Conservation (phyloP, 2,329 filamentous ascomycete genomes). For the Aspergillus sp. region DNA sequence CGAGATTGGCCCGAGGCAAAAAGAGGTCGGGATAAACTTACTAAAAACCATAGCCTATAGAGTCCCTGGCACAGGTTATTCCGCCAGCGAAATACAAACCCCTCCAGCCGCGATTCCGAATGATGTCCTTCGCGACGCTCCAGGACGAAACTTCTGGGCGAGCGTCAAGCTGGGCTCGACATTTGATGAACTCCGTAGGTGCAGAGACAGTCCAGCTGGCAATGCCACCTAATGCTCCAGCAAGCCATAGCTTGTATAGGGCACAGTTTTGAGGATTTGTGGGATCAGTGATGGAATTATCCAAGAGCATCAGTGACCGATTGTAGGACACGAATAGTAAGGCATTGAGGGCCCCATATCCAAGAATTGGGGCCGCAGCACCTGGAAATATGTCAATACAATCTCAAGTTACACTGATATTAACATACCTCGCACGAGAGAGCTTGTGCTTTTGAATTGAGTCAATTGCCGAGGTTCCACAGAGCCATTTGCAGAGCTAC, state of each 20-base stretch:
- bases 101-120: conserved; percentile 58
- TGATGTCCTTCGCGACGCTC: conserved; percentile 62
- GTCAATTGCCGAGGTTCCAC: conserved; percentile 23
- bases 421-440: conserved; percentile 40
- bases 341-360: conserved; percentile 88
- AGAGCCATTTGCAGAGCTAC: conserved; percentile 30
- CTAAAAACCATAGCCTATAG: conserved; percentile 95
- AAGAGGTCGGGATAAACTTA: conserved; percentile 37
- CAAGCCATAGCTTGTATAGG: conserved; percentile 70
- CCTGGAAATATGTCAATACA: conserved; percentile 47
- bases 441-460: conserved; percentile 35
- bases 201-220: conserved; percentile 83
- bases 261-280: conserved; percentile 46
- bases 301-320: conserved; percentile 67
- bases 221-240: conserved; percentile 78
- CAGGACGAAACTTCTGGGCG: conserved; percentile 56
- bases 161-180: conserved; percentile 70
- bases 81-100: conserved; percentile 80
- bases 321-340: conserved; percentile 91
- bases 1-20: not conserved
- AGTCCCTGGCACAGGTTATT: conserved; percentile 80
- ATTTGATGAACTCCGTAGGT: conserved; percentile 89
- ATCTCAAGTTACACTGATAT: not conserved
- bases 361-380: conserved; percentile 79
- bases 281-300: conserved; percentile 42